A percentile compares a stretch with the other conserved stretches of the same genome.
Evolutionary conservation across 2,329 filamentous ascomycete genomes (phyloP).

Genomic region (Stagonosporopsis chrysanthemi): DNA sequence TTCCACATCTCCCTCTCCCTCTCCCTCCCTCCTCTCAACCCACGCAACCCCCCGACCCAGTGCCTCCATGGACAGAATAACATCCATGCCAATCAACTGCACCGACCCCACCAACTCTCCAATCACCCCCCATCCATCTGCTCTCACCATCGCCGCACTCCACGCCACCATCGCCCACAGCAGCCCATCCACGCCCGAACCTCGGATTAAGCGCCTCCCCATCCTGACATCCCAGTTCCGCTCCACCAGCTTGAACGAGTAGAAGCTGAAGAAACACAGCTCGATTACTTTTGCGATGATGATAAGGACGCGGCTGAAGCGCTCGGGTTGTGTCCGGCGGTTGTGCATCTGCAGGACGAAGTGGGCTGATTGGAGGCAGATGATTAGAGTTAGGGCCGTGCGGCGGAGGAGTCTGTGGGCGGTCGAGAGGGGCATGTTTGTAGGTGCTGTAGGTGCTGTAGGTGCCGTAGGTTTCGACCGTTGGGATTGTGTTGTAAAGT

Average conservation of each 20-base stretch:
- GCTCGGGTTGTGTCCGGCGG: neutral
- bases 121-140: neutral
- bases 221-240: neutral
- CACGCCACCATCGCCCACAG: conserved; percentile 1
- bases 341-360: neutral
- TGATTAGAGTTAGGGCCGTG: neutral
- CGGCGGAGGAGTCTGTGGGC: neutral
- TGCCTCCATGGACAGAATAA: neutral
- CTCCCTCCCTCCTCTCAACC: neutral
- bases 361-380: neutral
- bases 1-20: neutral
- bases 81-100: conserved; percentile 1
- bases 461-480: too few relatives aligned
- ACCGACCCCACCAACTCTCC: neutral
- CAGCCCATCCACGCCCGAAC: neutral
- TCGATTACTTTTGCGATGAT: neutral
- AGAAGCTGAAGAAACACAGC: neutral
- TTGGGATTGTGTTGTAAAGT: neutral
- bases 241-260: neutral
- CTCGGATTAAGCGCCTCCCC: neutral
- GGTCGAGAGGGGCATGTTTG: neutral
- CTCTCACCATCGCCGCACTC: neutral
- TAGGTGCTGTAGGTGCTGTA: neutral
- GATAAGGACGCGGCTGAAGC: neutral
- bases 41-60: neutral